Conservation (phyloP, 1,139 yeast genomes). For the Wickerhamiella pararugosa region DNA sequence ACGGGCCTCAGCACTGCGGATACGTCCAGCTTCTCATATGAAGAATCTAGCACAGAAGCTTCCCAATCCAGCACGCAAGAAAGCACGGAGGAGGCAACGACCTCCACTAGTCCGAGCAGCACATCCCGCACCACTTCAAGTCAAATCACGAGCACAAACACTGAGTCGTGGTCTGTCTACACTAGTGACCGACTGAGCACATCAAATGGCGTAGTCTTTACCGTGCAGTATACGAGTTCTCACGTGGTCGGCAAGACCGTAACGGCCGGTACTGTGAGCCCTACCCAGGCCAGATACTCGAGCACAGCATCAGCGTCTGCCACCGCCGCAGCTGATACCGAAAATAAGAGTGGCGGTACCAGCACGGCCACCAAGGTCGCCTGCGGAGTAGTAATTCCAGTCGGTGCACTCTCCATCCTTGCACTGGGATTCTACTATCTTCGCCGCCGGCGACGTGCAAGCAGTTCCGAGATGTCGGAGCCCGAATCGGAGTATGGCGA, state of each 20-base stretch:
- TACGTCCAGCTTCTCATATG: no score
- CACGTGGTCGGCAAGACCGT: conserved; percentile 1
- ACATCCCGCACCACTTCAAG: not conserved
- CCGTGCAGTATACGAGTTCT: conserved; percentile 1
- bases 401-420: conserved; percentile 3
- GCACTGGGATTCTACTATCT: conserved; percentile 4
- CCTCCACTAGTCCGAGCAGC: not conserved
- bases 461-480: not conserved
- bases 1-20: no score
- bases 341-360: not conserved
- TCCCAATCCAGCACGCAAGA: no score
- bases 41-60: no score
- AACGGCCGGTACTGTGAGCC: conserved; percentile 1
- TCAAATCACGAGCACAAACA: not conserved
- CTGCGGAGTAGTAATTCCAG: conserved; percentile 4
- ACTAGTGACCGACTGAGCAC: not conserved
- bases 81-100: not conserved
- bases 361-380: conserved; percentile 4
- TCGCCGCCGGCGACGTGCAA: conserved; percentile 1
- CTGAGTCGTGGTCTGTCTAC: not conserved
- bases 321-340: not conserved
- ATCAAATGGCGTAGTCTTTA: not conserved
- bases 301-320: not conserved
- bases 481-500: not conserved
- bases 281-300: not conserved